Evolutionary conservation across 495 filamentous ascomycete genomes (phyloP).

Genomic region (Aspergillus baeticus): DNA sequence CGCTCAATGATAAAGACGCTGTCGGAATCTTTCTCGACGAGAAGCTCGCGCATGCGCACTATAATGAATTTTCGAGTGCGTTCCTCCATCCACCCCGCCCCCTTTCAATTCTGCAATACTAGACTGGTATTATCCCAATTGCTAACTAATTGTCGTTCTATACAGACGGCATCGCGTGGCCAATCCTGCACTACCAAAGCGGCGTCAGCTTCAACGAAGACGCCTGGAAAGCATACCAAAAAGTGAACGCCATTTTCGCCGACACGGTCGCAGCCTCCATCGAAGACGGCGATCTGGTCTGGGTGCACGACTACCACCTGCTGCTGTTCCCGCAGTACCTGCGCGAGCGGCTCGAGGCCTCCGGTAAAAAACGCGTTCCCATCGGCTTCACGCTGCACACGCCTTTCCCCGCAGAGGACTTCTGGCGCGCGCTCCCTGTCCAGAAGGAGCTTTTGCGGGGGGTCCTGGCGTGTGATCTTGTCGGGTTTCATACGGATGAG

Average conservation of each 20-base stretch:
- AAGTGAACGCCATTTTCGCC: slow-evolving; percentile 85
- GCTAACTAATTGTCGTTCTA: too few species aligned
- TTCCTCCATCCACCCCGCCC: too few species aligned
- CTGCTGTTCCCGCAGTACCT: slow-evolving; percentile 89
- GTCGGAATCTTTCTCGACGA: slow-evolving; percentile 54
- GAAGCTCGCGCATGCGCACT: slow-evolving; percentile 54
- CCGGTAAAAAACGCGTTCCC: slow-evolving; percentile 66
- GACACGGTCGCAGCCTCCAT: slow-evolving; percentile 71
- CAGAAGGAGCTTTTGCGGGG: slow-evolving; percentile 78
- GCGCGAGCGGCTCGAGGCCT: slow-evolving; percentile 61
- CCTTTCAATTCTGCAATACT: too few species aligned
- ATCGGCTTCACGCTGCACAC: slow-evolving; percentile 96
- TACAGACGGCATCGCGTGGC: slow-evolving; percentile 90
- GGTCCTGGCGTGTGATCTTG: slow-evolving; percentile 77
- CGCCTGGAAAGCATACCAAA: slow-evolving; percentile 81
- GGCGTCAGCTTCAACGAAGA: slow-evolving; percentile 86
- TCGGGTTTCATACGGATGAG: slow-evolving; percentile 95
- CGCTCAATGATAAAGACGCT: slow-evolving; percentile 49
- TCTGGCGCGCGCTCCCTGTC: slow-evolving; percentile 87
- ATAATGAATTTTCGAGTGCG: slow-evolving; percentile 60
- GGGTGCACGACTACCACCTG: slow-evolving; percentile 96
- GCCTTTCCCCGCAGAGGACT: slow-evolving; percentile 89
- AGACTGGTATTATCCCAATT: too few species aligned
- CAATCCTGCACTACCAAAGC: slow-evolving; percentile 92
- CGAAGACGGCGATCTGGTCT: slow-evolving; percentile 78